Base-by-base conservation (phyloP, 2,329 filamentous ascomycete species). In the Clarireedia paspali region DNA sequence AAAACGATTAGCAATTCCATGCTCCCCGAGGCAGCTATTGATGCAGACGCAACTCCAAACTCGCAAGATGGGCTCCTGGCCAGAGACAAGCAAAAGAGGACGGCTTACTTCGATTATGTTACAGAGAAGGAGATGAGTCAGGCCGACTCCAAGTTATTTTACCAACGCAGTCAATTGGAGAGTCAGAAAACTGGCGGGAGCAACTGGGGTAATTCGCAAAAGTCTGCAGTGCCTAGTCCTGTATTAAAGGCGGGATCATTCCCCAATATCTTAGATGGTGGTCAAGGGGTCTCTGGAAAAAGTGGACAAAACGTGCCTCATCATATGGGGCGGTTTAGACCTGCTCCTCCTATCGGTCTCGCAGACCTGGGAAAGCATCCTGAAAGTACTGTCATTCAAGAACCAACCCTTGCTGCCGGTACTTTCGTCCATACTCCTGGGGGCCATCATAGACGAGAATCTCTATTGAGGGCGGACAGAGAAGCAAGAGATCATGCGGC, bases 111-210 rank as follows among this genome's bases (percentile, higher is more conserved):
- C 73, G 91, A 96, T 71, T 90, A 92, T 67, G 87, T 92, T 52
- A 88, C 89, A 53, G 94, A 99, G 72, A 95, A 94, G 66, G 89
- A 92, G 67, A 88, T 96, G 84, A 95, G 87, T 67, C 91, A 96
- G 71, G 86, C 89, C 26, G 94, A 99, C 70, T 89, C 92, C 58
- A 97, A 96, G 72, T 80, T 96, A 60, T 95, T 97, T 74, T 99
- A 96, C 71, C 92, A 96, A 73, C 81, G 89, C 62, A 91, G 89
- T 71, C 88, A 91, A 71, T 76, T 85, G 57, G 87, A 70, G 38
- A 60, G 63, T 12, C 64, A 68, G 27, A 67, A 63, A 57, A 63
- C 65, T n/a, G 66, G 66, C 14, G 62, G 65, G 17, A 68, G 63
- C 46, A 67, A 64, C 57, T 67, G 65, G 66, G 66, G 60, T 23